These are phyloP conservation scores for Fusarium torulosum DNA, from an alignment of 2,329 filamentous ascomycete species.

Conservation along the genomic window DNA sequence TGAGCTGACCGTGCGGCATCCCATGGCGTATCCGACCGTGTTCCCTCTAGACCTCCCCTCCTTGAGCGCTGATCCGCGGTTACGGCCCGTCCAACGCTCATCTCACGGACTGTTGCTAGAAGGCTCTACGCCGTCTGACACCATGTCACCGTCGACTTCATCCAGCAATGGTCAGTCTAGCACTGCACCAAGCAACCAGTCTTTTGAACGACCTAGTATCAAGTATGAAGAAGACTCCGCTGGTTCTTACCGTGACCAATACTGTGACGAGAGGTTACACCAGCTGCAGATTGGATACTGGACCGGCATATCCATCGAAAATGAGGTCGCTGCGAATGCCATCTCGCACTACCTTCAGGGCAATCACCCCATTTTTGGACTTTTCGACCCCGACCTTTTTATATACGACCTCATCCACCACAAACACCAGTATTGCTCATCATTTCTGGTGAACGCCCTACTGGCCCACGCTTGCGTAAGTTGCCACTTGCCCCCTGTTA, in stretches of 20 bases:
- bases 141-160: conserved; percentile 22
- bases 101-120: not conserved
- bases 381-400: conserved; percentile 53
- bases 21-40: conserved; percentile 30
- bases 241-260: conserved; percentile 2
- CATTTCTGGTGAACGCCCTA: conserved; percentile 51
- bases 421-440: conserved; percentile 48
- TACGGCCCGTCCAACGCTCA: conserved; percentile 5
- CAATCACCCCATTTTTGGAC: conserved; percentile 53
- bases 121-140: conserved; percentile 26
- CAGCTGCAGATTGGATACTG: conserved; percentile 47
- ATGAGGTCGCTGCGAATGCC: conserved; percentile 49
- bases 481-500: conserved; percentile 8
- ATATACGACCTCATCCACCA: conserved; percentile 49
- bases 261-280: conserved; percentile 20
- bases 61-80: conserved; percentile 12
- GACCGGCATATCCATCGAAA: conserved; percentile 50
- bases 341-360: conserved; percentile 52
- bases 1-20: conserved; percentile 38
- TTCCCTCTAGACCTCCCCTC: conserved; percentile 28
- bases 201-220: not conserved
- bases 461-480: conserved; percentile 52
- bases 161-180: conserved; percentile 11
- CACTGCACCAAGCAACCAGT: conserved; percentile 15
- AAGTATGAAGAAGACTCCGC: conserved; percentile 3